Base-by-base conservation (phyloP, 176 grass and related monocot species). In the Bromus sterilis region DNA sequence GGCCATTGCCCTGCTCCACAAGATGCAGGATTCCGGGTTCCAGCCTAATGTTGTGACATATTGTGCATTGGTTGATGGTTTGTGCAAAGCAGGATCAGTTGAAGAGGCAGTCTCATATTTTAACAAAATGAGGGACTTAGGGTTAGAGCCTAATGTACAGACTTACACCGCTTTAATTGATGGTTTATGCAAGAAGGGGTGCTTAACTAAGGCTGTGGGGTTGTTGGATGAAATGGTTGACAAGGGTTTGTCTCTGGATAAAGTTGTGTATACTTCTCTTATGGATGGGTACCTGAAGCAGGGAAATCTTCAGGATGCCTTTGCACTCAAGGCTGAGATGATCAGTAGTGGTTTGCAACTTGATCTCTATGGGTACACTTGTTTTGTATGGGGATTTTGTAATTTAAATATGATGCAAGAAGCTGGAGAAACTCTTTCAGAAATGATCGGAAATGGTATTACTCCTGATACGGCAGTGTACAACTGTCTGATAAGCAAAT, bases 351-450 rank as follows among this genome's bases (percentile, higher is more conserved):
- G 95, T 62, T 83, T 98, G 77, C 71, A 89, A 77, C 91, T 93
- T 75, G 95, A 98, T 91, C 83, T 98, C 40, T 76, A 82, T 86
- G 80, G 85, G 46, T 98, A 91, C 66, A 98, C 95, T 78, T 98
- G 79, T 86, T 84, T 95, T 87, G 82, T 98, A 75, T 93, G 79
- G 79, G 90, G 92, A 6, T 98, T 90, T 61, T 98, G 95, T 89
- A 89, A 92, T 82, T 75, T 55, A 89, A 87, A 84, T 75, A 90
- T 83, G 81, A 91, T 95, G 88, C 78, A 70, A 91, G 90, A 98
- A 85, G 95, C 93, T 75, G 95, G 90, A 85, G 82, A 77, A 75
- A 77, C 55, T 66, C 66, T 98, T 55, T 83, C 84, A 84, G 90
- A 94, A 82, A 98, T 98, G 95, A 83, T 89, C 71, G 67, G 24